Conservation (phyloP, 2,329 filamentous ascomycete species). For the Pseudogymnoascus sp. region DNA sequence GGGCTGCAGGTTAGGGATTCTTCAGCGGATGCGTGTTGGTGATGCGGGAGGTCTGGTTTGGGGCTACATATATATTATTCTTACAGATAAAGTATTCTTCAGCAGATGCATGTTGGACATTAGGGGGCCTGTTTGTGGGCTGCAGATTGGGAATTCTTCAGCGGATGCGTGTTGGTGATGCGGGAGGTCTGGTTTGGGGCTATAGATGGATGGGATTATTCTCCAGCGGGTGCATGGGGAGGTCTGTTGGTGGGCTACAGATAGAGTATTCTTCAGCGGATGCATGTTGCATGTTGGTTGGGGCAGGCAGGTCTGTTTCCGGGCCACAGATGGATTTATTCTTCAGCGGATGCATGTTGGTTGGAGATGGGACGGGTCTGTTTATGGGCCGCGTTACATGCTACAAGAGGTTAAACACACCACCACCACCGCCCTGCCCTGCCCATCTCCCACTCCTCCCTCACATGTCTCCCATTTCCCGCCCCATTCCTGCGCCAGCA, state of each 20-base stretch:
- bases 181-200: neutral
- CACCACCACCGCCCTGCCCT: too few relatives aligned
- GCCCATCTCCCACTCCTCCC: neutral
- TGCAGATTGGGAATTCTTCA: too few relatives aligned
- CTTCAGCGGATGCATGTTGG: neutral
- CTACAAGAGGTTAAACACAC: neutral
- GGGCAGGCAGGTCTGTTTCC: neutral
- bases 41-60: neutral
- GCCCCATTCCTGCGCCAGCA: neutral
- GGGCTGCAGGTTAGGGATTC: too few relatives aligned
- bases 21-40: neutral
- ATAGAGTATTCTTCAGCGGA: neutral
- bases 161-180: neutral
- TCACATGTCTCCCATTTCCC: neutral
- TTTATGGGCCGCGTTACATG: neutral
- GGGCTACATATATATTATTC: neutral
- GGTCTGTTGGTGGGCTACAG: neutral
- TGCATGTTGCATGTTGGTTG: neutral
- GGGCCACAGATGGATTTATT: neutral
- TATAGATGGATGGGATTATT: neutral
- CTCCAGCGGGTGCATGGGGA: neutral
- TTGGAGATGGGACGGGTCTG: too few relatives aligned
- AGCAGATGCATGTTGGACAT: too few relatives aligned
- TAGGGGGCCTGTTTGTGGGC: too few relatives aligned
- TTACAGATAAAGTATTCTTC: neutral